These are phyloP conservation scores for Cercospora nicotianae DNA, from an alignment of 2,329 filamentous ascomycete species.

Conservation along the genomic window DNA sequence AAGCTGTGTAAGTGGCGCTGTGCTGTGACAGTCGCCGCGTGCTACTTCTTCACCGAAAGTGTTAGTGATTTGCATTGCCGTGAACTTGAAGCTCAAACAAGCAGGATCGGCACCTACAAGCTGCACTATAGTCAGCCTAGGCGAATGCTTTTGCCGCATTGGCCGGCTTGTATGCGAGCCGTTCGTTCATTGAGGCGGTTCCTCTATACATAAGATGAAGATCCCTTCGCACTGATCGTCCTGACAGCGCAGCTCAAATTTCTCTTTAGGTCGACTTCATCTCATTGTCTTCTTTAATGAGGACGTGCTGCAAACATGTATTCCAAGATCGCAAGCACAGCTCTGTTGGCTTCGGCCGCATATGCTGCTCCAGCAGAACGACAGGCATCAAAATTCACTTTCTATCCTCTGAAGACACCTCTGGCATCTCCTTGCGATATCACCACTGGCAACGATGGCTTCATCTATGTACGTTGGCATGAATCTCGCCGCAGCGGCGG, in stretches of 20 bases:
- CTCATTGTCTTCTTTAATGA: neutral
- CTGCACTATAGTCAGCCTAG: neutral
- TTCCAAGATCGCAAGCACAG: conserved; percentile 17
- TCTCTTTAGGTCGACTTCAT: neutral
- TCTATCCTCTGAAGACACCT: conserved; percentile 22
- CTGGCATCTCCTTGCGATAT: conserved; percentile 26
- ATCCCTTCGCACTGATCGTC: neutral
- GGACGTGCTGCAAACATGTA: conserved; percentile 9
- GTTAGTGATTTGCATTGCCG: conserved; percentile 9
- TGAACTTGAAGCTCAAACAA: conserved; percentile 7
- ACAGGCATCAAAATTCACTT: conserved; percentile 24
- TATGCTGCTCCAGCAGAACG: conserved; percentile 21
- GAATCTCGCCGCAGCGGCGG: neutral
- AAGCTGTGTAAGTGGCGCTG: conserved; percentile 5
- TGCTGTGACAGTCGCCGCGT: neutral
- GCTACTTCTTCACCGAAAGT: neutral
- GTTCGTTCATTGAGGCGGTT: neutral
- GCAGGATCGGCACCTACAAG: conserved; percentile 4
- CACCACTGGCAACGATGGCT: conserved; percentile 24
- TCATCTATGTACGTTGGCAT: conserved; percentile 22
- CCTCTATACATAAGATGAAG: conserved; percentile 4
- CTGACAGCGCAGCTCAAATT: neutral
- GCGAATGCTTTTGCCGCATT: conserved; percentile 15
- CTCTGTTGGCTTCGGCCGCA: conserved; percentile 14
- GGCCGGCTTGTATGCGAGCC: conserved; percentile 7